Conservation (phyloP, 192 early-diverging fungal species). For the Linderina pennispora region DNA sequence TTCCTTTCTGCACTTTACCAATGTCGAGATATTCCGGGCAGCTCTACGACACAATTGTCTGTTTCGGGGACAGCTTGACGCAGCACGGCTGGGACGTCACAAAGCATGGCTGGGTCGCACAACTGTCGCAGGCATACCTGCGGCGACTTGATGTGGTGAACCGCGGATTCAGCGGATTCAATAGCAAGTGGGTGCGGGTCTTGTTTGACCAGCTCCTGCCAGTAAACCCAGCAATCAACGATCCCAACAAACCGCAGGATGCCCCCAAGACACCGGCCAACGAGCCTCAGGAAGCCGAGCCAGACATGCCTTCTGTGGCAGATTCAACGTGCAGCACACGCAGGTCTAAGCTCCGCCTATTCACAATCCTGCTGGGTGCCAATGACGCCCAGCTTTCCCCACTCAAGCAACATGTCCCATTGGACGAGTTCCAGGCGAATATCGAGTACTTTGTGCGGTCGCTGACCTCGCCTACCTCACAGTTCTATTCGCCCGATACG, state of each 20-base stretch:
- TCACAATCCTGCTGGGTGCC: conserved; percentile 23
- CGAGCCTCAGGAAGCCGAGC: background rate
- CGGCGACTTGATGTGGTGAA: conserved; percentile 28
- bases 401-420: conserved; percentile 19
- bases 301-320: no score
- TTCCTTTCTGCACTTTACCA: background rate
- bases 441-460: conserved; percentile 2
- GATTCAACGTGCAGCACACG: no score
- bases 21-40: background rate
- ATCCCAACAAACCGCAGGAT: background rate
- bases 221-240: no score
- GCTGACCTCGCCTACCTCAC: conserved; percentile 2
- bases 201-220: conserved; percentile 16
- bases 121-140: conserved; percentile 18
- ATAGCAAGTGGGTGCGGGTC: conserved; percentile 7
- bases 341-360: conserved; percentile 6
- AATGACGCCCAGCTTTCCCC: conserved; percentile 27
- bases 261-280: background rate
- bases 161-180: conserved; percentile 36
- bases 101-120: conserved; percentile 32
- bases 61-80: conserved; percentile 36
- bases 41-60: conserved; percentile 8
- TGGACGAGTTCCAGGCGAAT: conserved; percentile 21
- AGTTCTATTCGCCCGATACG: conserved; percentile 2
- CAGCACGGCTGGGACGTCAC: conserved; percentile 36